Evolutionary conservation across 2,329 filamentous ascomycete genomes (phyloP), one percentile per base, ranked within the genome.

Genomic region (Biscogniauxia mediterranea): DNA sequence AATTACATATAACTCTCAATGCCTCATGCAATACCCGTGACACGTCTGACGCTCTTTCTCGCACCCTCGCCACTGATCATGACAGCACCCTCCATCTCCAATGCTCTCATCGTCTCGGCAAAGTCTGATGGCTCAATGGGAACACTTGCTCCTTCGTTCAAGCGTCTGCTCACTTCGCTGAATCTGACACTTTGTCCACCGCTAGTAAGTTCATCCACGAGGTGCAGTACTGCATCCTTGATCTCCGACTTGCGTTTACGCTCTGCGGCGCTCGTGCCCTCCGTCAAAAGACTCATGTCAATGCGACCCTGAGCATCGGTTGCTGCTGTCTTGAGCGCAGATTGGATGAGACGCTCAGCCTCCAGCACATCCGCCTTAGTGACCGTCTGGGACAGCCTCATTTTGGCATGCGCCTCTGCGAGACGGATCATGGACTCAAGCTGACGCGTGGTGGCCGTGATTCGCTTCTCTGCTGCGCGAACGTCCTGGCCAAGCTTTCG

Each of bases 391-490:
- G 90, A 86, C 5, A 99, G 85, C 3, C 95, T 90, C 96, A 99
- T 99, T 77, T 97, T 97, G 55, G 95, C 96, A 77, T 99, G 96
- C 0, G 93, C 95, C 80, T 99, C 95, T 1, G 93, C 81, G 2
- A 99, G 89, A 64, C 95, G 94, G 73, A 99, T 98, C 96, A 99
- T 99, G 53, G 90, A 95, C 79, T 99, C 96, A 5, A 99, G 84
- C 78, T 99, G 95, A 73, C 95, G 87, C 0, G 96, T 99, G 2
- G 95, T 99, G 50, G 95, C 95, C 0, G 95, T 99, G 79, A 99
- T 99, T 68, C 95, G 92, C 76, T 96, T 94, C 77, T 99, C 96
- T 2, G 91, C 86, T 2, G 93, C 85, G 55, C 94, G 92, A 42
- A 94, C 89, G 69, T 93, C 90, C 68, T 93, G 89, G 54, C 95